Evolutionary conservation across 163 green algal species (phyloP).

Genomic region (Coccomyxa subellipsoidea): DNA sequence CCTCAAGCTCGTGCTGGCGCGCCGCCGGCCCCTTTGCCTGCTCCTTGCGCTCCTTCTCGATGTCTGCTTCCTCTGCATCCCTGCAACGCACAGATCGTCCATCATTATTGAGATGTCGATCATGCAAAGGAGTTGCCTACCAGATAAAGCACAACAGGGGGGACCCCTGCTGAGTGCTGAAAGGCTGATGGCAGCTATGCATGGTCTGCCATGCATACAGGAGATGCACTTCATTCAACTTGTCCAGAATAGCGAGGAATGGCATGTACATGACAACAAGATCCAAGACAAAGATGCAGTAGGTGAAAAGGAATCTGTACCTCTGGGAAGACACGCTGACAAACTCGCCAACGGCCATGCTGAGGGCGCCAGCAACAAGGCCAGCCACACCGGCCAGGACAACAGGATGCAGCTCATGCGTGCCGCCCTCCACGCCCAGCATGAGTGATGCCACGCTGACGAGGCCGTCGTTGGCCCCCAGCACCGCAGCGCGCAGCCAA

Average conservation of each 20-base stretch:
- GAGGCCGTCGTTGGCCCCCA: conserved; percentile 78
- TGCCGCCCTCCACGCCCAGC: conserved; percentile 64
- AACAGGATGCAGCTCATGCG: conserved; percentile 18
- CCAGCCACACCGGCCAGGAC: conserved; percentile 49
- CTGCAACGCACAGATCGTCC: not conserved
- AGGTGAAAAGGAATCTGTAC: no score
- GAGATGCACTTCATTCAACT: no score
- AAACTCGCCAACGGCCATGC: conserved; percentile 68
- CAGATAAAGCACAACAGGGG: no score
- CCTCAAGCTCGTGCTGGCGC: conserved; percentile 60
- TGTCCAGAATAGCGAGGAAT: no score
- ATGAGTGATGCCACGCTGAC: conserved; percentile 78
- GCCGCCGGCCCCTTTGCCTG: conserved; percentile 62
- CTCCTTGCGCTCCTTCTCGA: conserved; percentile 65
- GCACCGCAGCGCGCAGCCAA: conserved; percentile 72
- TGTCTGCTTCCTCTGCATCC: conserved; percentile 67
- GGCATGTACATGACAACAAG: no score
- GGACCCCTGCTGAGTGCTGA: no score
- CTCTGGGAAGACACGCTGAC: conserved; percentile 58
- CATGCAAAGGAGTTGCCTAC: not conserved
- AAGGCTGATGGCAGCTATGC: no score
- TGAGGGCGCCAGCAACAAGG: conserved; percentile 68
- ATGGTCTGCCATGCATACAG: no score
- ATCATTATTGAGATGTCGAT: not conserved
- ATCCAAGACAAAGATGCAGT: no score